These are phyloP conservation scores for Erodium trifolium DNA, from an alignment of 441 rosid genomes.

Conservation along the genomic window DNA sequence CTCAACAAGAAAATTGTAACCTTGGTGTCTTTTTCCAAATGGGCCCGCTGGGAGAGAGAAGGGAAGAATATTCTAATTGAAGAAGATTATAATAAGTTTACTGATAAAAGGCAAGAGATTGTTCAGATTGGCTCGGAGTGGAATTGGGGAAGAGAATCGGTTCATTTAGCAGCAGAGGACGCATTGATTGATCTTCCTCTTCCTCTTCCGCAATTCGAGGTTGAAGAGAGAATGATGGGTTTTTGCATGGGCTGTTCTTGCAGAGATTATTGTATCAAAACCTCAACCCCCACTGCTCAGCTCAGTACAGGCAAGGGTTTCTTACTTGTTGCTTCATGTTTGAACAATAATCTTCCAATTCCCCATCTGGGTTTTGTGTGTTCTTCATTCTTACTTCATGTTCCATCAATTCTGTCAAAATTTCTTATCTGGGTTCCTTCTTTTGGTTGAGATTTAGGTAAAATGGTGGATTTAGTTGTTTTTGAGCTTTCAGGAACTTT, in stretches of 20 bases:
- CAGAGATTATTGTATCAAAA: not conserved
- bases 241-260: constrained; percentile 5
- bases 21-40: not conserved
- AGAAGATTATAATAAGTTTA: not conserved
- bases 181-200: constrained; percentile 1
- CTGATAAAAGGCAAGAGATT: not conserved
- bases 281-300: constrained; percentile 4
- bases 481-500: too few species aligned
- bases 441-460: not conserved
- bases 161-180: not conserved
- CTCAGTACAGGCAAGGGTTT: constrained; percentile 3
- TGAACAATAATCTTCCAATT: not conserved
- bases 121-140: not conserved
- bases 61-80: not conserved
- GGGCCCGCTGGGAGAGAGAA: not conserved
- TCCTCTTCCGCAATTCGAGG: not conserved
- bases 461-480: not conserved
- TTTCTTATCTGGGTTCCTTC: not conserved
- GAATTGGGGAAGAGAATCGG: constrained; percentile 1
- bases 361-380: not conserved
- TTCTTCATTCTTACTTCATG: not conserved
- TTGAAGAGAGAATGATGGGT: not conserved
- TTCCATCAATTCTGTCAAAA: not conserved
- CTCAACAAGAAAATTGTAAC: not conserved
- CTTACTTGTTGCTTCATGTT: not conserved